Conservation (phyloP, 768 basidiomycete genomes). For the Pluteus cervinus region DNA sequence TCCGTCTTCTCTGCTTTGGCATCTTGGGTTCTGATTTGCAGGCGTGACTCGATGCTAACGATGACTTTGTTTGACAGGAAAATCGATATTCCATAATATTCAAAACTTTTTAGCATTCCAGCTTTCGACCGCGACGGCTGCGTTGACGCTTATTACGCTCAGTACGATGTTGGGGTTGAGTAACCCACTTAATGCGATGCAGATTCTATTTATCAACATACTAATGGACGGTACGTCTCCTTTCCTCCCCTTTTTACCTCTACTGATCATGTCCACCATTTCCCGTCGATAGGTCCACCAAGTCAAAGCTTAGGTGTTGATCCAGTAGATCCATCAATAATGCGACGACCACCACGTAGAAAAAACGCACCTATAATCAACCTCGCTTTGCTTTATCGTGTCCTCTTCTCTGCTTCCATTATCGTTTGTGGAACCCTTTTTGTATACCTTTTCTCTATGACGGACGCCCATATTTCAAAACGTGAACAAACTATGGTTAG, state of each 20-base stretch:
- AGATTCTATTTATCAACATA: constrained; percentile 99
- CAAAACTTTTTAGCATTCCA: constrained; percentile 98
- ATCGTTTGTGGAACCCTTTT: constrained; percentile 88
- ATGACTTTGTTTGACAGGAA: constrained; percentile 41
- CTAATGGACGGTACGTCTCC: constrained; percentile 82
- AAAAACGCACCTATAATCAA: constrained; percentile 91
- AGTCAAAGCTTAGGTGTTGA: constrained; percentile 96
- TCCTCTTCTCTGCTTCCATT: constrained; percentile 89
- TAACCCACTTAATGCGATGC: constrained; percentile 96
- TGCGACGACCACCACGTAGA: constrained; percentile 87
- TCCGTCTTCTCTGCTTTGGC: constrained; percentile 7
- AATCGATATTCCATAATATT: constrained; percentile 98
- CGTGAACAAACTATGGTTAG: constrained; percentile 96
- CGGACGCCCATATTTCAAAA: constrained; percentile 76
- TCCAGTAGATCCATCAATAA: constrained; percentile 89
- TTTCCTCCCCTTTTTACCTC: constrained; percentile 1
- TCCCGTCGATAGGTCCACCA: constrained; percentile 66
- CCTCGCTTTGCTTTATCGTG: constrained; percentile 62
- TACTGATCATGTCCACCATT: constrained; percentile 1
- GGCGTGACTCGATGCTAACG: constrained; percentile 1
- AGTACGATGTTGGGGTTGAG: constrained; percentile 85
- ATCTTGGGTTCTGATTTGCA: constrained; percentile 5
- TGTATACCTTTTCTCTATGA: constrained; percentile 77
- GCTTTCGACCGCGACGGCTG: constrained; percentile 94
- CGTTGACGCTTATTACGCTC: constrained; percentile 89